Conservation (phyloP, 176 grass and related monocot species). For the Triticum dicoccoides region DNA sequence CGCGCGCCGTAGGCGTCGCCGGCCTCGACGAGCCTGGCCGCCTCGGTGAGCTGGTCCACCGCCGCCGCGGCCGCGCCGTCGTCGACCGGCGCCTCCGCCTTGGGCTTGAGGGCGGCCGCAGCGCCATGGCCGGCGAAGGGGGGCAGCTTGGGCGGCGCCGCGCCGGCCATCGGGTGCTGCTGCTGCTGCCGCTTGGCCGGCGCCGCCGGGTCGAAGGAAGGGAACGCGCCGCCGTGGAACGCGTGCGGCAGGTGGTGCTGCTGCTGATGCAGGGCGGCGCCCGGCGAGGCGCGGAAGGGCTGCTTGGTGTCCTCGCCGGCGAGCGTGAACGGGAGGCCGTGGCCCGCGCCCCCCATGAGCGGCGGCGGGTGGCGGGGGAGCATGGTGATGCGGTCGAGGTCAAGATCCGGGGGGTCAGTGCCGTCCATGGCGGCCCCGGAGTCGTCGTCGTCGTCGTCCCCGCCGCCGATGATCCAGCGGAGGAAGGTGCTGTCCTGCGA, state of each 20-base stretch:
- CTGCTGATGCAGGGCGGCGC: conserved; percentile 6
- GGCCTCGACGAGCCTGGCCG: conserved; percentile 36
- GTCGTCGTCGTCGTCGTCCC: conserved; percentile 4
- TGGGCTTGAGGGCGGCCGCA: conserved; percentile 5
- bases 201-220: conserved; percentile 8
- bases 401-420: background rate
- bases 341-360: background rate
- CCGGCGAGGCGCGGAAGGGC: background rate
- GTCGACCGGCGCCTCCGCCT: conserved; percentile 7
- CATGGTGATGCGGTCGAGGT: conserved; percentile 17
- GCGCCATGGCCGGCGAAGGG: conserved; percentile 36
- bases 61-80: background rate
- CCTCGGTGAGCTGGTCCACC: conserved; percentile 38
- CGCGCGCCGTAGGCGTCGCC: conserved; percentile 48
- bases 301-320: conserved; percentile 27
- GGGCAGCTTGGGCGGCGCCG: conserved; percentile 18
- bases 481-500: conserved; percentile 71
- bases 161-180: conserved; percentile 25
- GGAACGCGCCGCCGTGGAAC: background rate
- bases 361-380: conserved; percentile 20
- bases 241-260: conserved; percentile 9
- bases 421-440: background rate
- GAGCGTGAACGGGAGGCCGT: conserved; percentile 29
- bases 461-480: conserved; percentile 65
- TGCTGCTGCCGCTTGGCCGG: conserved; percentile 4